These are phyloP conservation scores for Penicillium samsonianum DNA, from an alignment of 495 filamentous ascomycete genomes.

Conservation along the genomic window DNA sequence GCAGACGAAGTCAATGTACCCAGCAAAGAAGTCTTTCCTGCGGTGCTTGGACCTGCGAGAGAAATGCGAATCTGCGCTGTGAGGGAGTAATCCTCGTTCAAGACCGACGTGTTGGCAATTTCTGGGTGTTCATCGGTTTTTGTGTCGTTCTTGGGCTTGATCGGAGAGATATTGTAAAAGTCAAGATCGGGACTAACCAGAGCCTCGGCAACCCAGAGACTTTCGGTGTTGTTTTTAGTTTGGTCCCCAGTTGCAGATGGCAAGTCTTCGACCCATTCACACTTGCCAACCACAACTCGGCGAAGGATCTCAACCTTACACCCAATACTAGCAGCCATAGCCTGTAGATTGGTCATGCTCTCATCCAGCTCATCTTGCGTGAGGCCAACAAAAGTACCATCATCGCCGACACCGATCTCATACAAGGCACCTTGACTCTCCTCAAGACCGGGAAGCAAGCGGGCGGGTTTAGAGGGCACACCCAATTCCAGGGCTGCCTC, in stretches of 20 bases:
- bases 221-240: constrained; percentile 45
- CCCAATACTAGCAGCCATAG: constrained; percentile 90
- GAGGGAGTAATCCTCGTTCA: constrained; percentile 34
- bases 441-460: constrained; percentile 78
- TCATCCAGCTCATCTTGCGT: constrained; percentile 89
- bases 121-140: not conserved
- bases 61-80: constrained; percentile 87
- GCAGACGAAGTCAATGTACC: constrained; percentile 85
- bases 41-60: constrained; percentile 85
- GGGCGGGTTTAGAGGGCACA: constrained; percentile 58
- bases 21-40: constrained; percentile 88
- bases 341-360: constrained; percentile 75
- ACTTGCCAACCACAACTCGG: constrained; percentile 82
- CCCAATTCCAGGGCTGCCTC: constrained; percentile 58
- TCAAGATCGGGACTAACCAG: constrained; percentile 65
- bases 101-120: constrained; percentile 1
- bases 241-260: constrained; percentile 23
- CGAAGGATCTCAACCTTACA: constrained; percentile 83
- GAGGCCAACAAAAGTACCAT: constrained; percentile 89
- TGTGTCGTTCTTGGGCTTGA: constrained; percentile 10
- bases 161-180: constrained; percentile 33
- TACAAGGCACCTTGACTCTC: constrained; percentile 92
- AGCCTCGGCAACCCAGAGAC: constrained; percentile 89
- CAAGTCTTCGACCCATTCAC: constrained; percentile 67
- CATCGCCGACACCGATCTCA: constrained; percentile 94